A percentile compares a stretch with the other conserved stretches of the same genome.
Evolutionary conservation across 768 basidiomycete species (phyloP).

Genomic region (Suillus paluster): DNA sequence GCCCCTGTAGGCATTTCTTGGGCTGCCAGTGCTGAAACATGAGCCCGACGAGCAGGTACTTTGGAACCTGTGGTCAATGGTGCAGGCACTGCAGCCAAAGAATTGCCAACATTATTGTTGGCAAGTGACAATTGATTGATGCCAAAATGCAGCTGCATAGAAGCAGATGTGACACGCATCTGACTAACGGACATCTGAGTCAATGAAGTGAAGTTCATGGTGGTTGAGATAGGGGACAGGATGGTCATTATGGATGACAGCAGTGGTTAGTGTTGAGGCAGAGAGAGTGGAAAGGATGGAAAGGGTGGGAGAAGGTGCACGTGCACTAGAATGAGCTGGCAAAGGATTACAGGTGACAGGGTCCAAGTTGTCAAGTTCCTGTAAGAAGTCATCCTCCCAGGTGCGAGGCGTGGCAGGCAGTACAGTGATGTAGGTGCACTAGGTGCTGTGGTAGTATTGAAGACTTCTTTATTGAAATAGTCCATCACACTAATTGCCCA

Average conservation of each 20-base stretch:
- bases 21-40: neutral
- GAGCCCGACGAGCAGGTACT: too few species aligned
- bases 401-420: neutral
- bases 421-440: neutral
- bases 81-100: too few species aligned
- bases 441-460: neutral
- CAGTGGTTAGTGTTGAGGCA: too few species aligned
- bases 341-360: neutral
- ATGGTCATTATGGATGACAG: too few species aligned
- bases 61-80: too few species aligned
- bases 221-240: too few species aligned
- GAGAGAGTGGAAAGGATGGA: neutral
- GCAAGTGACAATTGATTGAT: too few species aligned
- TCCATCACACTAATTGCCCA: conserved; percentile 3
- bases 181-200: too few species aligned
- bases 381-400: conserved; percentile 8
- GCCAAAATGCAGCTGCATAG: too few species aligned
- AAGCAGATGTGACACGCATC: too few species aligned
- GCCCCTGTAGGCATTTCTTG: neutral
- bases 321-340: neutral
- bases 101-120: too few species aligned
- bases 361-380: neutral
- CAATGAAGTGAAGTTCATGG: too few species aligned
- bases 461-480: conserved; percentile 1
- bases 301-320: neutral